These are phyloP conservation scores for Ustilago nuda DNA, from an alignment of 1,284 basidiomycete species.

Conservation along the genomic window DNA sequence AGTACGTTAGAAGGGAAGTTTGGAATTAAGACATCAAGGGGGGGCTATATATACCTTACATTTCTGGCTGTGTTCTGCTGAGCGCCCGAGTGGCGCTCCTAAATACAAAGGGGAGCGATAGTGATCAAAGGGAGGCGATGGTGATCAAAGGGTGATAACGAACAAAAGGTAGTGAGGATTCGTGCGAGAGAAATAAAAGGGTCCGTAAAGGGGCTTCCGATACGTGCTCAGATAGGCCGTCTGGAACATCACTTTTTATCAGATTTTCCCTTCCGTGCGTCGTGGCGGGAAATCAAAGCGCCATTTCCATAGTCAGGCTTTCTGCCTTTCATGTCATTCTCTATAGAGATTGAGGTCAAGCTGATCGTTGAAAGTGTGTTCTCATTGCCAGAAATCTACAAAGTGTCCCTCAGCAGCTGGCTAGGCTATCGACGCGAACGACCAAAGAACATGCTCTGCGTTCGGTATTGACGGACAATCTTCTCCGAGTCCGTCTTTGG, in stretches of 20 bases:
- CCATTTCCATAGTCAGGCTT: neutral
- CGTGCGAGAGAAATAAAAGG: no score
- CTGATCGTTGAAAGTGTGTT: neutral
- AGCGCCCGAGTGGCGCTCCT: no score
- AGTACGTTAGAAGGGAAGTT: no score
- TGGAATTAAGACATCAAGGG: no score
- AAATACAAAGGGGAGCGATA: no score
- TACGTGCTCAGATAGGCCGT: no score
- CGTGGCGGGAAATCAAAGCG: neutral
- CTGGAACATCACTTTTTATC: no score
- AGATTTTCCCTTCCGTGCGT: neutral
- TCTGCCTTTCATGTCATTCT: neutral
- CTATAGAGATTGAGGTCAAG: neutral
- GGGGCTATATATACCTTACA: no score
- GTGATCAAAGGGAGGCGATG: no score
- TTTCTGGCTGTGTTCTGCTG: no score
- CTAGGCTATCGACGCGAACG: conserved; percentile 2
- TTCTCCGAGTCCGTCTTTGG: conserved; percentile 24
- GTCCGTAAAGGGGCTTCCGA: no score
- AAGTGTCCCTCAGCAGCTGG: neutral
- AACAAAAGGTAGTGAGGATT: neutral
- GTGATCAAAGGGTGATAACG: no score
- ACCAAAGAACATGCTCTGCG: conserved; percentile 16
- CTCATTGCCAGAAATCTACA: neutral
- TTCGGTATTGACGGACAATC: conserved; percentile 35